These are phyloP conservation scores for Eimeria maxima DNA, from an alignment of 169 alveolate species.

Conservation along the genomic window DNA sequence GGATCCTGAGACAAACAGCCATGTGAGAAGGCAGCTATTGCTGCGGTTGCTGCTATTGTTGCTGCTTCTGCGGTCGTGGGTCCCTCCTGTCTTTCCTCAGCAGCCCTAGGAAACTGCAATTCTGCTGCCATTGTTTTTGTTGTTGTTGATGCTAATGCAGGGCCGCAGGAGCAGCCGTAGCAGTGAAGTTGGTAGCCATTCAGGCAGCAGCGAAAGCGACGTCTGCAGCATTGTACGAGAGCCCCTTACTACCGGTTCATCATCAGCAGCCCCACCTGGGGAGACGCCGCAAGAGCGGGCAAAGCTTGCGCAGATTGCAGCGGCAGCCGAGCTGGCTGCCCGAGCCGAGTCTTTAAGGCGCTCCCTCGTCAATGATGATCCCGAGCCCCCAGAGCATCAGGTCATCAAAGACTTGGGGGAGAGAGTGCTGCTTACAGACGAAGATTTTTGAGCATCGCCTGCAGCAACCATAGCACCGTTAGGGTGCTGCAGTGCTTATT, in stretches of 20 bases:
- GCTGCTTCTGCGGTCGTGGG: neutral
- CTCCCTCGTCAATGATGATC: constrained; percentile 77
- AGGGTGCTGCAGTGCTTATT: neutral
- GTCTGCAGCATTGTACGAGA: constrained; percentile 22
- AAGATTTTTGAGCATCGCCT: constrained; percentile 52
- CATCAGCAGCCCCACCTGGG: constrained; percentile 27
- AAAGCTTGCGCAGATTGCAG: constrained; percentile 50
- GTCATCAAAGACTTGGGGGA: constrained; percentile 52
- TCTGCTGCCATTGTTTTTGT: neutral
- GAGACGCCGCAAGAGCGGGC: constrained; percentile 40
- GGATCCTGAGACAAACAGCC: constrained; percentile 32
- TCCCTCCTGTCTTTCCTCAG: neutral
- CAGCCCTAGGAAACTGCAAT: neutral
- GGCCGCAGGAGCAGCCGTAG: constrained; percentile 66
- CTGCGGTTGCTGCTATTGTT: neutral
- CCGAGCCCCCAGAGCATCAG: constrained; percentile 74
- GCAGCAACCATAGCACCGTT: neutral
- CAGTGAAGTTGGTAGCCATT: constrained; percentile 10
- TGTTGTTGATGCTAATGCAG: neutral
- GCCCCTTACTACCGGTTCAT: neutral
- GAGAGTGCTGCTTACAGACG: constrained; percentile 68
- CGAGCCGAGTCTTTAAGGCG: constrained; percentile 66
- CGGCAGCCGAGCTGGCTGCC: constrained; percentile 75
- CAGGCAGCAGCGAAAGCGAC: constrained; percentile 49
- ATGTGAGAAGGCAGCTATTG: neutral